phyloP scores from a whole-genome alignment of 176 grass and related monocot species.

The Oryza meridionalis region DNA sequence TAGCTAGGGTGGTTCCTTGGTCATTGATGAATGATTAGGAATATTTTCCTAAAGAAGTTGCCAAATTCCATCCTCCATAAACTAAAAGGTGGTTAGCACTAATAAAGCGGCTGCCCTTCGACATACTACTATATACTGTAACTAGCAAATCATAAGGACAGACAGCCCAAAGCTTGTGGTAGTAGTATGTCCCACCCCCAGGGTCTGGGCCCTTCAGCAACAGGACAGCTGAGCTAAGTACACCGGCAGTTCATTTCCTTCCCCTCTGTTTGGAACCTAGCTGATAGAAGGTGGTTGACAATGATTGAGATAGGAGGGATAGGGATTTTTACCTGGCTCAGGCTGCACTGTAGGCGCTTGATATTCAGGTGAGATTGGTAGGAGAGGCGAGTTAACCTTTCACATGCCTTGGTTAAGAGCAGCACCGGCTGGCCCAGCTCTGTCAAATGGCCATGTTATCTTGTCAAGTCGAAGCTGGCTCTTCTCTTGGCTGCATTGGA shows the following conservation, averaged over 20 bases:
- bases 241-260: constrained; percentile 15
- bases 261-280: constrained; percentile 4
- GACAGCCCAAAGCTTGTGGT: constrained; percentile 23
- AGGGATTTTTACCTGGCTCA: constrained; percentile 27
- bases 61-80: background rate
- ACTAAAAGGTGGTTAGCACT: constrained; percentile 36
- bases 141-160: constrained; percentile 32
- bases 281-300: constrained; percentile 32
- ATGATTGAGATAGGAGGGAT: constrained; percentile 38
- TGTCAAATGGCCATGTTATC: constrained; percentile 30
- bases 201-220: background rate
- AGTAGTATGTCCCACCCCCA: background rate
- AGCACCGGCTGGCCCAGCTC: constrained; percentile 7
- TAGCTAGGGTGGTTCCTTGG: constrained; percentile 26
- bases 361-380: constrained; percentile 32
- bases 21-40: constrained; percentile 30
- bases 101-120: background rate
- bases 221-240: constrained; percentile 43
- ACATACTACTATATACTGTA: no score
- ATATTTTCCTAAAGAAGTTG: background rate
- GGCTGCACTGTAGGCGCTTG: constrained; percentile 14
- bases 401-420: constrained; percentile 29
- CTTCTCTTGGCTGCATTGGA: constrained; percentile 27
- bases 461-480: constrained; percentile 38
- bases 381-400: constrained; percentile 18